Evolutionary conservation across 2,329 filamentous ascomycete species (phyloP).

Genomic region (Dendryphion nanum): DNA sequence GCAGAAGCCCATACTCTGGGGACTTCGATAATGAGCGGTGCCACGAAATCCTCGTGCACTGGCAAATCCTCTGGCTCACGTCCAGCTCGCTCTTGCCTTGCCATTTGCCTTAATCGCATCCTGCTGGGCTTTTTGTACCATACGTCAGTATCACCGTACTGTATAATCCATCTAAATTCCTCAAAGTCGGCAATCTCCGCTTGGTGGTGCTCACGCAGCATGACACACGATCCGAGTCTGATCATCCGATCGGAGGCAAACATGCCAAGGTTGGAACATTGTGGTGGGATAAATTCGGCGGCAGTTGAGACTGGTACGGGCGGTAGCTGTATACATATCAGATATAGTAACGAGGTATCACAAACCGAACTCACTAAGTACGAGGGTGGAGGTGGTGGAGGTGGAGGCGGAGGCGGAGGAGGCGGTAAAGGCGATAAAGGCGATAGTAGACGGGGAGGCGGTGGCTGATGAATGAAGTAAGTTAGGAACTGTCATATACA

Average conservation of each 20-base stretch:
- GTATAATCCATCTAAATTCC: slow-evolving; percentile 28
- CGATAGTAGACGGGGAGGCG: slow-evolving; percentile 13
- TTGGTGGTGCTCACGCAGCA: slow-evolving; percentile 17
- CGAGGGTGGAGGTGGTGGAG: slow-evolving; percentile 8
- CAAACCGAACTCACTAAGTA: background rate
- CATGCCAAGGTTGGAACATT: too few species aligned
- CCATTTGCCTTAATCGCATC: slow-evolving; percentile 12
- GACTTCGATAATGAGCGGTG: slow-evolving; percentile 19
- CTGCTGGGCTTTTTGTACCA: slow-evolving; percentile 32
- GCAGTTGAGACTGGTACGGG: too few species aligned
- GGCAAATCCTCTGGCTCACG: slow-evolving; percentile 12
- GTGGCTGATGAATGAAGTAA: slow-evolving; percentile 7
- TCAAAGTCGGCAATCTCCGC: slow-evolving; percentile 24
- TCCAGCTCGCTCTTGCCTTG: slow-evolving; percentile 3
- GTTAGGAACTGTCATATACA: too few species aligned
- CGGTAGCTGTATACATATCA: too few species aligned
- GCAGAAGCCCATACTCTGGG: slow-evolving; percentile 30
- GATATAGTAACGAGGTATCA: too few species aligned
- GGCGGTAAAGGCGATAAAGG: slow-evolving; percentile 6
- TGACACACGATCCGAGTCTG: too few species aligned
- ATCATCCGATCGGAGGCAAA: too few species aligned
- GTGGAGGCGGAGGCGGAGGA: slow-evolving; percentile 10
- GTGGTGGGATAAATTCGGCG: too few species aligned
- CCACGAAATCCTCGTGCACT: slow-evolving; percentile 9
- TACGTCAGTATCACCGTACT: slow-evolving; percentile 18